Evolutionary conservation across 2,329 filamentous ascomycete species (phyloP), one percentile per base, ranked within the genome.

Genomic region (Coniochaeta sp.): DNA sequence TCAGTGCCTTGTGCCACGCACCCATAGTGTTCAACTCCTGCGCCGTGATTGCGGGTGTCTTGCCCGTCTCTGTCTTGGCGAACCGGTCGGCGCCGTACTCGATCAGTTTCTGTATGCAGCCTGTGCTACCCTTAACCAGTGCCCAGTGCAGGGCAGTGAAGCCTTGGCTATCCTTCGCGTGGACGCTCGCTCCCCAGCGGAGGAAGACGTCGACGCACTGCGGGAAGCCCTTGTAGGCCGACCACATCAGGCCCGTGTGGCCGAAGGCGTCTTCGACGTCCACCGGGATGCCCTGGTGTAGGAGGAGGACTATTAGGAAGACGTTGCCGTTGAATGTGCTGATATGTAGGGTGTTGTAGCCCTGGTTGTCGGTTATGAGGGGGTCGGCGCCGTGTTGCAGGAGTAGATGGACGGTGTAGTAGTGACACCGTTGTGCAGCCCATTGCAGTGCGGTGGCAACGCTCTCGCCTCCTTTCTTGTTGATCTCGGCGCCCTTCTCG

Each of bases 201-300:
- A 99, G 72, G 58, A 96, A 92, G 40, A 97, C 69, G 65, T 97
- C 94, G 47, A 97, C 92, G 61, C 90, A 95, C 46, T 87, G 85
- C 0, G 92, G 89, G 65, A 86, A 96, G 31, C 95, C 94, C 70
- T 99, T 99, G 74, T 99, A 99, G 14, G 92, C 92, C 16, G 94
- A 90, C 94, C 94, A 99, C 94, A 99, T 99, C 55, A 99, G 77
- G 55, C 86, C 87, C 1, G 94, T 97, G 69, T 99, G 95, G 6
- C 91, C 90, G 65, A 91, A 92, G 49, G 83, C 82, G 70, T 99
- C 94, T 50, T 86, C 78, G 6, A 94, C 87, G 65, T 99, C 94
- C 55, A 99, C 90, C 14, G 91, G 89, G 54, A 99, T 94, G 64
- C 94, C 91, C 65, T 96, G 91, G 71, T 99, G 94, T 22, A 99